Conservation (phyloP, 1,284 basidiomycete species). For the Ceratobasidium sp. region DNA sequence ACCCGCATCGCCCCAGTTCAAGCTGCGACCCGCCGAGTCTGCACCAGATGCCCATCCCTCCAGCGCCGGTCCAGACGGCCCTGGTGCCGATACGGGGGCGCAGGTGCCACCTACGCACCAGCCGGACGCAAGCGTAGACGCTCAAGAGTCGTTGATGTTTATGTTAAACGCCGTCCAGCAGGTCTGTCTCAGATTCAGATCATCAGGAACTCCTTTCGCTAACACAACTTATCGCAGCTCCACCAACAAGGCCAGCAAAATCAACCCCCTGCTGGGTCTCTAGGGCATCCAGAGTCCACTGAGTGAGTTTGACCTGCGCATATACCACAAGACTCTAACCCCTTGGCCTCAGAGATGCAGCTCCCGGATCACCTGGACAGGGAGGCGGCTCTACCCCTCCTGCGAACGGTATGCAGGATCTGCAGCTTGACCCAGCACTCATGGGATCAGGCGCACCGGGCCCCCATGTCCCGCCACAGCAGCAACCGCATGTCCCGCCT, state of each 20-base stretch:
- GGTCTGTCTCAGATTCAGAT: neutral
- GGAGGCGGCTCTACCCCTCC: neutral
- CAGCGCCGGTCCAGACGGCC: neutral
- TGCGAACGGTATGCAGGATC: constrained; percentile 11
- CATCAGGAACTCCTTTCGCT: neutral
- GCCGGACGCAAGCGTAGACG: neutral
- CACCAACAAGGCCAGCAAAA: constrained; percentile 33
- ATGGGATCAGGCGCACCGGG: constrained; percentile 5
- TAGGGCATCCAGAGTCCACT: neutral
- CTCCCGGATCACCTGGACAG: neutral
- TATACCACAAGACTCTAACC: neutral
- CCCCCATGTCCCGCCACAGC: neutral
- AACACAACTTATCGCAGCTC: neutral
- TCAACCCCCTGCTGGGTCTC: neutral
- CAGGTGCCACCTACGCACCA: neutral
- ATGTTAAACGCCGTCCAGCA: constrained; percentile 37
- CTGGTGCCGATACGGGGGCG: neutral
- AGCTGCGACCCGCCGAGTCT: constrained; percentile 32
- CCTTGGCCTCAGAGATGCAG: neutral
- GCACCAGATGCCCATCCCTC: neutral
- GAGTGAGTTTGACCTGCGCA: constrained; percentile 19
- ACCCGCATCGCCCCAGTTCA: constrained; percentile 35
- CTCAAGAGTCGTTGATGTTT: constrained; percentile 15
- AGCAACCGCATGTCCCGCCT: neutral
- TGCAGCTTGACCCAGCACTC: constrained; percentile 37